Base-by-base conservation (phyloP, 306 rosid genomes). In the Urtica urens region DNA sequence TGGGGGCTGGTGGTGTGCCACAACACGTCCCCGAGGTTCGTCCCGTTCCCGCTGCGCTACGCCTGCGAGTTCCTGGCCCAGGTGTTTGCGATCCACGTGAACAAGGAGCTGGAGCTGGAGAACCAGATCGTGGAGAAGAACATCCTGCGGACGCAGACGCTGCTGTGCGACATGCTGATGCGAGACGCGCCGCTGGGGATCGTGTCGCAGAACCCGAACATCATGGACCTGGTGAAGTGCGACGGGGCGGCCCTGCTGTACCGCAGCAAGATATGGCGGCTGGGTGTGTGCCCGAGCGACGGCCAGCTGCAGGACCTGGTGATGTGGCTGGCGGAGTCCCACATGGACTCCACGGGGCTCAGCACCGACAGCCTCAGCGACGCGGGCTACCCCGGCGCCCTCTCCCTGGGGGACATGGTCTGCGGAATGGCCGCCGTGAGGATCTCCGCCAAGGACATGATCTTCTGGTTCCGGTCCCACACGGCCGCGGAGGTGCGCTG, bases 1-100 rank as follows among this genome's bases (percentile, higher is more conserved):
- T 90, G 97, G 97, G 97, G 97, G 49, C 68, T 90, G 43, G 97
- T 84, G 19, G 97, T 90, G 59, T 90, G 97, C 65, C 97, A 90
- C 48, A 84, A 81, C 75, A 72, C 90, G 58, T 67, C 76, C 69
- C 93, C 97, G 3, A 79, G 95, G 65, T 81, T 84, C 63, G 84
- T 90, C 62, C 93, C 97, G 16, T 90, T 90, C 72, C 97, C 97
- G 66, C 95, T 90, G 42, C 72, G 97, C 69, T 90, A 84, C 75
- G 97, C 97, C 46, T 90, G 97, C 62, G 97, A 90, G 55, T 90
- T 90, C 42, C 80, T 90, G 56, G 77, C 93, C 49, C 97, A 90
- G 74, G 97, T 84, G 29, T 90, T 90, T 79, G 90, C 90, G 57
- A 79, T 90, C 64, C 95, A 90, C 70, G 95, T 90, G 64, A 81